A percentile compares a stretch with the other conserved stretches of the same genome.
phyloP scores from a whole-genome alignment of 371 early-diverging fungal genomes.

The Haplosporangium sp. region DNA sequence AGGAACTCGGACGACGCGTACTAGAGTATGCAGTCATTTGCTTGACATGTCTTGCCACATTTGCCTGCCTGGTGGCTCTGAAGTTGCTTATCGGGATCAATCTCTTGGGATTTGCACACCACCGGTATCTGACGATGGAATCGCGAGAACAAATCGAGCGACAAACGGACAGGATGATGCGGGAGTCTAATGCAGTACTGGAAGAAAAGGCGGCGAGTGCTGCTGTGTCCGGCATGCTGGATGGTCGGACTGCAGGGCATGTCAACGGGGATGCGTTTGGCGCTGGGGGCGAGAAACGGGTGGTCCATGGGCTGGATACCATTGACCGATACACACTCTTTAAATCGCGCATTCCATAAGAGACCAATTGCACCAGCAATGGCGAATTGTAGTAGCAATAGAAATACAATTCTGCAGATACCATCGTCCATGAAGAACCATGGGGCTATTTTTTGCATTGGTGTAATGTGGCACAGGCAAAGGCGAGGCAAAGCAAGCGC shows the following conservation, averaged over 20 bases:
- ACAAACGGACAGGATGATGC: constrained; percentile 60
- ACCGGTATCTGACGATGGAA: constrained; percentile 69
- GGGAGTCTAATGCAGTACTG: constrained; percentile 64
- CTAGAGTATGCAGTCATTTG: constrained; percentile 35
- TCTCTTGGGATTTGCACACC: constrained; percentile 76
- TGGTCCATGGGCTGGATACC: constrained; percentile 73
- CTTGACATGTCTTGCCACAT: constrained; percentile 42
- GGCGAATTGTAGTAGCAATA: too few species aligned
- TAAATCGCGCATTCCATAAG: constrained; percentile 87
- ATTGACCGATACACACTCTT: constrained; percentile 93
- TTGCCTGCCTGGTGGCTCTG: constrained; percentile 66
- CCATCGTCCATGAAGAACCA: too few species aligned
- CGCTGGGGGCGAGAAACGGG: constrained; percentile 27
- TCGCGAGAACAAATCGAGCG: constrained; percentile 65
- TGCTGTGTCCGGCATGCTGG: constrained; percentile 30
- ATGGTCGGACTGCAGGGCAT: constrained; percentile 25
- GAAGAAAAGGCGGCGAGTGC: constrained; percentile 65
- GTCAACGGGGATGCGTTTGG: constrained; percentile 30
- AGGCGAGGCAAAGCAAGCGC: too few species aligned
- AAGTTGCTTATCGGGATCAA: constrained; percentile 82
- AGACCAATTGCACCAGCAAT: not conserved
- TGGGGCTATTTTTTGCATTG: too few species aligned
- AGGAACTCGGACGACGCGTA: constrained; percentile 27
- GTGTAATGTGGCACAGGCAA: too few species aligned
- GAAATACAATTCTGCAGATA: too few species aligned